phyloP scores from a whole-genome alignment of 192 early-diverging fungal species.

The Coemansia sp. region DNA sequence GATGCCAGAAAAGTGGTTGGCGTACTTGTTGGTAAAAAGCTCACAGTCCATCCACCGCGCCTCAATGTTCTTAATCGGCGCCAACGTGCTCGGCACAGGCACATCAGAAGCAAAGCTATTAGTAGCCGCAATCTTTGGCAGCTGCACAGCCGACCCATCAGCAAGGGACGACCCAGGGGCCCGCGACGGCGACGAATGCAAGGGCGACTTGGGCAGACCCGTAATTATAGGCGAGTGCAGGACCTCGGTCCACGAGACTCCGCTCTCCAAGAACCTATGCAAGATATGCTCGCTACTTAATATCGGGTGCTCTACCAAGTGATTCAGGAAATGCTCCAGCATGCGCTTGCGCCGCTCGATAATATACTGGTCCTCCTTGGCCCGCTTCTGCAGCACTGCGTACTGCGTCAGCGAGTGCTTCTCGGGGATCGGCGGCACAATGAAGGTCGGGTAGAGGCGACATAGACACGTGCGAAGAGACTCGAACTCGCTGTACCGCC shows the following conservation, averaged over 20 bases:
- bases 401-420: constrained; percentile 86
- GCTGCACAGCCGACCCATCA: constrained; percentile 34
- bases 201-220: constrained; percentile 65
- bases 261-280: constrained; percentile 87
- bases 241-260: constrained; percentile 72
- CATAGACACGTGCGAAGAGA: constrained; percentile 76
- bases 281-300: constrained; percentile 84
- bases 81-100: constrained; percentile 58
- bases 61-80: constrained; percentile 68
- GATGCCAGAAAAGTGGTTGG: constrained; percentile 71
- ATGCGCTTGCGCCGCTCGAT: constrained; percentile 89
- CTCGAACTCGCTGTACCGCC: constrained; percentile 97
- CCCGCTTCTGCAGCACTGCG: constrained; percentile 71
- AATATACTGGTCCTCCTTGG: constrained; percentile 87
- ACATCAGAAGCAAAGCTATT: constrained; percentile 44
- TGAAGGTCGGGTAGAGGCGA: constrained; percentile 79
- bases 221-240: constrained; percentile 69
- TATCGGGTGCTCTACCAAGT: constrained; percentile 83
- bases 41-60: constrained; percentile 86
- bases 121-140: constrained; percentile 50
- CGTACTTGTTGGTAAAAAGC: constrained; percentile 86
- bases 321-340: constrained; percentile 93
- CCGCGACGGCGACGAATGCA: constrained; percentile 58
- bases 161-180: constrained; percentile 45
- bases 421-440: constrained; percentile 95